A percentile compares a stretch with the other conserved stretches of the same genome.
Evolutionary conservation across 139 green algal species (phyloP).

Genomic region (Microglena sp.): DNA sequence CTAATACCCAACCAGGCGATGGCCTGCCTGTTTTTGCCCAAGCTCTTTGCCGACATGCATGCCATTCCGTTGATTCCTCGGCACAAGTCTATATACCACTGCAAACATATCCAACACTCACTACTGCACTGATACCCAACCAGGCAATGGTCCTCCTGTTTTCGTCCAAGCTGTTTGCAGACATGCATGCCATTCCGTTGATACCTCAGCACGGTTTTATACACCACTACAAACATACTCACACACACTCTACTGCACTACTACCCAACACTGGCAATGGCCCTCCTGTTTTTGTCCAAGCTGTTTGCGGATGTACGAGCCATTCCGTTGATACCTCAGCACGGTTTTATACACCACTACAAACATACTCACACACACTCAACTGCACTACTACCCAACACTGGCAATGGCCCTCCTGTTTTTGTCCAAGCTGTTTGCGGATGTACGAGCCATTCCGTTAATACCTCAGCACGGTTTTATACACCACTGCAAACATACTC

Average conservation of each 20-base stretch:
- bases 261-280: no score
- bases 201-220: neutral
- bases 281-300: neutral
- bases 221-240: neutral
- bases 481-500: neutral
- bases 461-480: neutral
- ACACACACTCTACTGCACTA: neutral
- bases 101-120: conserved; percentile 5
- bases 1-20: neutral
- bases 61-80: no score
- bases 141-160: no score
- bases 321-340: no score
- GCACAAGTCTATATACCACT: neutral
- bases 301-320: neutral
- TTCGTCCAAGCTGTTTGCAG: no score
- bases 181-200: conserved; percentile 9
- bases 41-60: neutral
- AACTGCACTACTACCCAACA: no score
- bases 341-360: neutral
- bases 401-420: neutral
- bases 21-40: neutral
- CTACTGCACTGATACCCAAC: no score
- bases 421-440: neutral
- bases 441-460: no score
- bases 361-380: neutral